Evolutionary conservation across 768 basidiomycete species (phyloP).

Genomic region (Agrocybe praecox): DNA sequence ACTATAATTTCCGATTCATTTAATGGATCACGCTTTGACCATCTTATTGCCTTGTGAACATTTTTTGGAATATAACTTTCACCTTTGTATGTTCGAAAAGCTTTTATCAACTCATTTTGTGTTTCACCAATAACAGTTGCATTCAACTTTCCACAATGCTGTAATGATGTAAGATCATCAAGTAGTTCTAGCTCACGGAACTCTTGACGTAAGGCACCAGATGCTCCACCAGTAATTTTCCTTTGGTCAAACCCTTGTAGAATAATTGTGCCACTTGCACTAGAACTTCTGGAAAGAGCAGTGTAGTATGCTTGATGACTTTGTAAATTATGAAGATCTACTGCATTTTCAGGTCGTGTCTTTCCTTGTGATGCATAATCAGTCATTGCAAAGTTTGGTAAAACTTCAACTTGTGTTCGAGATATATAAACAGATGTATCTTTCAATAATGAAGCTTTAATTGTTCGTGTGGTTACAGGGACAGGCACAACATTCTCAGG

Average conservation of each 20-base stretch:
- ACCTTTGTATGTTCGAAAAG: conserved; percentile 13
- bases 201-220: conserved; percentile 31
- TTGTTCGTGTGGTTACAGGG: conserved; percentile 1
- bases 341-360: conserved; percentile 25
- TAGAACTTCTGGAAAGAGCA: conserved; percentile 20
- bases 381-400: conserved; percentile 31
- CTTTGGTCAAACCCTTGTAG: conserved; percentile 24
- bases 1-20: no score
- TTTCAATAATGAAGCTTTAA: conserved; percentile 12
- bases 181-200: neutral
- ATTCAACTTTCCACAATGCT: conserved; percentile 13
- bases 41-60: conserved; percentile 16
- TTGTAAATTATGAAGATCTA: conserved; percentile 23
- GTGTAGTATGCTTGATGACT: conserved; percentile 34
- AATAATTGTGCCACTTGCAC: conserved; percentile 20
- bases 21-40: conserved; percentile 2
- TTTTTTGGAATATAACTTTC: conserved; percentile 18
- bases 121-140: neutral
- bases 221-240: conserved; percentile 24
- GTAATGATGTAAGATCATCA: neutral
- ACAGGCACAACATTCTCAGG: conserved; percentile 33
- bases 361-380: conserved; percentile 37
- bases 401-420: no score
- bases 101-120: conserved; percentile 5
- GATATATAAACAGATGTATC: conserved; percentile 10